phyloP scores from a whole-genome alignment of 306 rosid genomes.

The Cucurbita ficifolia region DNA sequence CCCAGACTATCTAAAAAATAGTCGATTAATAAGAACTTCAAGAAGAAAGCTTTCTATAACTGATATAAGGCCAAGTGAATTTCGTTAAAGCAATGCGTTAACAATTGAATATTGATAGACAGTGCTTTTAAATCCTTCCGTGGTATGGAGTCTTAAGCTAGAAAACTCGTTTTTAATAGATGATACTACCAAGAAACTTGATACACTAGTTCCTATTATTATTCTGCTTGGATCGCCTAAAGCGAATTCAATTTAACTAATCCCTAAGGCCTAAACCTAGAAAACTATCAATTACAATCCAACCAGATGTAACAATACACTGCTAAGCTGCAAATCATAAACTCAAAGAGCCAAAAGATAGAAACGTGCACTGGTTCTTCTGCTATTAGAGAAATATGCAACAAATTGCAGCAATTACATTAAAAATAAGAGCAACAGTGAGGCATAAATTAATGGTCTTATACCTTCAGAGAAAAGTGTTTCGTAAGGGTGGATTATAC shows the following conservation, averaged over 20 bases:
- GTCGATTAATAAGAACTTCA: not conserved
- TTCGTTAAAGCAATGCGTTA: not conserved
- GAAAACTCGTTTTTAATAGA: too few species aligned
- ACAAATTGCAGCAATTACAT: not conserved
- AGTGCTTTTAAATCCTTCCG: not conserved
- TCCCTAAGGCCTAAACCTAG: not conserved
- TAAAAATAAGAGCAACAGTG: not conserved
- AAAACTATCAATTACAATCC: not conserved
- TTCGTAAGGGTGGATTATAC: slow-evolving; percentile 43
- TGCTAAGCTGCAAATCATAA: not conserved
- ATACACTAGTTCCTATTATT: too few species aligned
- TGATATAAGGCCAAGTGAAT: not conserved
- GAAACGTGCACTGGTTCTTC: not conserved
- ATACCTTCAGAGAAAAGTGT: slow-evolving; percentile 50
- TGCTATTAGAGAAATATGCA: not conserved
- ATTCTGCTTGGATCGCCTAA: too few species aligned
- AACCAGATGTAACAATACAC: not conserved
- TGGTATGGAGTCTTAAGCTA: too few species aligned
- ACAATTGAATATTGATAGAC: not conserved
- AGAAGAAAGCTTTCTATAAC: not conserved
- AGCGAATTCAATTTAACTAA: not conserved
- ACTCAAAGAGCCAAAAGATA: not conserved
- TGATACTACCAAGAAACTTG: too few species aligned
- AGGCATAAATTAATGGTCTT: not conserved
- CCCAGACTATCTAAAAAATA: not conserved